Evolutionary conservation across 139 green algal genomes (phyloP).

Genomic region (Eudorina sp.): DNA sequence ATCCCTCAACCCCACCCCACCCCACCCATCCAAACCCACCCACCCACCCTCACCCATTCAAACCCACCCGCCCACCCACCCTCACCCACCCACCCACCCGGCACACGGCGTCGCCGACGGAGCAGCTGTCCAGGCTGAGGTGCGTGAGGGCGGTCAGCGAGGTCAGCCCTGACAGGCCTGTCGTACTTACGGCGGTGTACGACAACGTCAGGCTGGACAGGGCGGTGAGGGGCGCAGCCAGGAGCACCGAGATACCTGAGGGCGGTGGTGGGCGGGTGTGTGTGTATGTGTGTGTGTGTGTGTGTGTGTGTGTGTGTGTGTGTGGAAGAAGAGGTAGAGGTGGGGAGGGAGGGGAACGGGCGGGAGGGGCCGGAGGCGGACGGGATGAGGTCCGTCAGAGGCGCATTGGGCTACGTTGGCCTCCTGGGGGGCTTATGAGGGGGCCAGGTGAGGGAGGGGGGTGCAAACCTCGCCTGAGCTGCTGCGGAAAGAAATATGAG

Average conservation of each 20-base stretch:
- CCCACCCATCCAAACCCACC: background rate
- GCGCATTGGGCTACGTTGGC: too few species aligned
- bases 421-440: too few species aligned
- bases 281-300: too few species aligned
- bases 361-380: too few species aligned
- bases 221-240: background rate
- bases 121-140: constrained; percentile 34
- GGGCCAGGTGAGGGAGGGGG: too few species aligned
- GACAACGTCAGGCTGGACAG: constrained; percentile 5
- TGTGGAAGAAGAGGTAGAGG: too few species aligned
- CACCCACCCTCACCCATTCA: background rate
- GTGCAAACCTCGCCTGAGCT: too few species aligned
- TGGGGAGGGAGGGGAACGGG: too few species aligned
- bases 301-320: too few species aligned
- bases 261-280: too few species aligned
- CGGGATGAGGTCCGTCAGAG: too few species aligned
- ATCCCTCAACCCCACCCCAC: background rate
- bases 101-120: constrained; percentile 24
- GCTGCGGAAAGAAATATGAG: too few species aligned
- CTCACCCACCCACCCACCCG: background rate
- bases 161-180: background rate
- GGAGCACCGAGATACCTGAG: background rate
- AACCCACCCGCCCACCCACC: background rate
- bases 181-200: constrained; percentile 26
- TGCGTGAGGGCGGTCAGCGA: background rate